Conservation (phyloP, 192 early-diverging fungal genomes). For the Coemansia sp. region DNA sequence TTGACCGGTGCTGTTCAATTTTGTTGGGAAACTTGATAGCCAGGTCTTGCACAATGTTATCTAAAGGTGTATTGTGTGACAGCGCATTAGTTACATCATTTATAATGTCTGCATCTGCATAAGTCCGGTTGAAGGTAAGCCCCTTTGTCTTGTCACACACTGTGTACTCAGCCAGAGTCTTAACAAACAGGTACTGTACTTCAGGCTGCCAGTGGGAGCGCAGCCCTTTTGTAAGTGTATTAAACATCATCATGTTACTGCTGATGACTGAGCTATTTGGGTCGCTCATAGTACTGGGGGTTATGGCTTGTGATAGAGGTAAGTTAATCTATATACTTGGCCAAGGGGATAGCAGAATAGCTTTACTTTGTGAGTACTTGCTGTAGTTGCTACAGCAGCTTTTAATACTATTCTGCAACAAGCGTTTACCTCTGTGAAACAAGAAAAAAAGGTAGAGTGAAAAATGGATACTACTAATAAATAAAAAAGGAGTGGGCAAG, state of each 20-base stretch:
- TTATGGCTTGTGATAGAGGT: not conserved
- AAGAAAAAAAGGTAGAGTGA: no score
- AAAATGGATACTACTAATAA: no score
- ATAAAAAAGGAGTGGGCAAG: no score
- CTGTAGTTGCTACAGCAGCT: no score
- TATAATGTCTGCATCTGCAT: constrained; percentile 21
- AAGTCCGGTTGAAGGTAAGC: constrained; percentile 19
- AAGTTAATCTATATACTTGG: no score
- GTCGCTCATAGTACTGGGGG: not conserved
- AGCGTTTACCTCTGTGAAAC: no score
- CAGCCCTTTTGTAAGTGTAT: not conserved
- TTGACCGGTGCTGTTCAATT: constrained; percentile 21
- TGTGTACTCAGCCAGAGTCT: constrained; percentile 24
- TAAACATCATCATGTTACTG: no score
- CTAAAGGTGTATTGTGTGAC: not conserved
- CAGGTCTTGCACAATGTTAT: constrained; percentile 4
- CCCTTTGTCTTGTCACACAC: constrained; percentile 15
- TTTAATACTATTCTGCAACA: no score
- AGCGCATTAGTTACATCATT: constrained; percentile 11
- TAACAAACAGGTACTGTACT: constrained; percentile 22
- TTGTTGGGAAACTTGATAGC: constrained; percentile 25
- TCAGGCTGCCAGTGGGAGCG: constrained; percentile 14
- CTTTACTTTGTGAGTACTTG: no score
- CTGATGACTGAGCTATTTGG: no score
- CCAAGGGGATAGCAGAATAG: no score